Evolutionary conservation across 1,139 yeast genomes (phyloP).

Genomic region (Blastobotrys aristatus): DNA sequence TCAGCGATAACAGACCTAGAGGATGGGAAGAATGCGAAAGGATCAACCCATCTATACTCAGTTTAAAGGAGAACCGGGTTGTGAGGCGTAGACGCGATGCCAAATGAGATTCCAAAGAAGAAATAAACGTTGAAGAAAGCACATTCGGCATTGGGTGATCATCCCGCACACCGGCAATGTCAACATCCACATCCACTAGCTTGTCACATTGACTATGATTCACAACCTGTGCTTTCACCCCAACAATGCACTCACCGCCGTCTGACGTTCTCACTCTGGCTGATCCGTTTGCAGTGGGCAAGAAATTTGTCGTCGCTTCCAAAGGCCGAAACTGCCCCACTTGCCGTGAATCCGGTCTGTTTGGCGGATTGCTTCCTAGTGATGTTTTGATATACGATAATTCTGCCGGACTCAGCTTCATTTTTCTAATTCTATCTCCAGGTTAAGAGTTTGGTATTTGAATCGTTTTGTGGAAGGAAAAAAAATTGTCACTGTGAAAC

Average conservation of each 20-base stretch:
- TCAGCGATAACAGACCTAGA: conserved; percentile 68
- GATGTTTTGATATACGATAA: conserved; percentile 75
- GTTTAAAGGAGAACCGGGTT: conserved; percentile 65
- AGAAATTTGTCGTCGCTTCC: conserved; percentile 72
- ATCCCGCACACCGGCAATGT: conserved; percentile 41
- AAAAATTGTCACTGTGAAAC: too few species aligned
- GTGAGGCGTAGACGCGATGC: conserved; percentile 53
- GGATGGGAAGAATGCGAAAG: conserved; percentile 69
- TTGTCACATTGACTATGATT: conserved; percentile 41
- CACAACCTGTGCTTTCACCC: conserved; percentile 84
- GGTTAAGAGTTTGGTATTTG: too few species aligned
- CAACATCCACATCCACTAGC: conserved; percentile 70
- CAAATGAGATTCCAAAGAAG: conserved; percentile 24
- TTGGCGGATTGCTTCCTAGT: conserved; percentile 53
- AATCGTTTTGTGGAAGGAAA: too few species aligned
- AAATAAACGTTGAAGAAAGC: conserved; percentile 41
- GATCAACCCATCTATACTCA: conserved; percentile 74
- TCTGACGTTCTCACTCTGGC: conserved; percentile 80
- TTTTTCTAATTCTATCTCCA: too few species aligned
- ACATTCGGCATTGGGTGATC: conserved; percentile 35
- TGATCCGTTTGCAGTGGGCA: conserved; percentile 88
- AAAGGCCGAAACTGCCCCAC: conserved; percentile 75
- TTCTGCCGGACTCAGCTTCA: conserved; percentile 73
- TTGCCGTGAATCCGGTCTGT: conserved; percentile 79
- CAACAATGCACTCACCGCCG: conserved; percentile 89